phyloP scores from a whole-genome alignment of 2,329 filamentous ascomycete genomes.

The Epicoccum nigrum region DNA sequence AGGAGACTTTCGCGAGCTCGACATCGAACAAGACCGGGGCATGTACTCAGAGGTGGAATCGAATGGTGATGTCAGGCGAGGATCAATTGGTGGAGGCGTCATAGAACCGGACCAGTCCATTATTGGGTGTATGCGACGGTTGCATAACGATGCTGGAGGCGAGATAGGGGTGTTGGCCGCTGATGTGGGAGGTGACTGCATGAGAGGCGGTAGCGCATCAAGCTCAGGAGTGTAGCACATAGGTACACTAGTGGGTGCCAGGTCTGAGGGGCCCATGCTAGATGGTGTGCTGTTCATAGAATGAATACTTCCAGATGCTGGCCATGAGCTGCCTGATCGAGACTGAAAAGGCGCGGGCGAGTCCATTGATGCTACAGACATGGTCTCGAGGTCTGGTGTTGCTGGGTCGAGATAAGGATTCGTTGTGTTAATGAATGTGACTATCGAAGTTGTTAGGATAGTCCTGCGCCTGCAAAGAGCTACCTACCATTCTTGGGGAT shows the following conservation, averaged over 20 bases:
- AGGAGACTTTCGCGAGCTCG: slow-evolving; percentile 32
- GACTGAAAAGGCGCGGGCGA: slow-evolving; percentile 41
- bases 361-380: slow-evolving; percentile 41
- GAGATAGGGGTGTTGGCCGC: slow-evolving; percentile 45
- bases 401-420: slow-evolving; percentile 64
- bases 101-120: slow-evolving; percentile 44
- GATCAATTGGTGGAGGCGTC: slow-evolving; percentile 45
- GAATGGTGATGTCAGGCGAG: slow-evolving; percentile 41
- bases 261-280: slow-evolving; percentile 58
- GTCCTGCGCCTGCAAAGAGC: background rate
- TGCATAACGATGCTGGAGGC: slow-evolving; percentile 53
- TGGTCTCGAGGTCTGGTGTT: slow-evolving; percentile 43
- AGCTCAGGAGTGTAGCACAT: slow-evolving; percentile 38
- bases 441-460: slow-evolving; percentile 41
- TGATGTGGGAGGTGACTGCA: slow-evolving; percentile 42
- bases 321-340: slow-evolving; percentile 35
- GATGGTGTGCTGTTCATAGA: slow-evolving; percentile 41
- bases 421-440: slow-evolving; percentile 67
- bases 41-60: slow-evolving; percentile 33
- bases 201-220: slow-evolving; percentile 35
- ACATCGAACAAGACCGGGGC: slow-evolving; percentile 32
- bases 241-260: slow-evolving; percentile 54
- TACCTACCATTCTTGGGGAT: slow-evolving; percentile 63
- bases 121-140: slow-evolving; percentile 62
- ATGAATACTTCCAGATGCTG: slow-evolving; percentile 30